phyloP scores from a whole-genome alignment of 2,329 filamentous ascomycete genomes.

The Penicillium sp. region DNA sequence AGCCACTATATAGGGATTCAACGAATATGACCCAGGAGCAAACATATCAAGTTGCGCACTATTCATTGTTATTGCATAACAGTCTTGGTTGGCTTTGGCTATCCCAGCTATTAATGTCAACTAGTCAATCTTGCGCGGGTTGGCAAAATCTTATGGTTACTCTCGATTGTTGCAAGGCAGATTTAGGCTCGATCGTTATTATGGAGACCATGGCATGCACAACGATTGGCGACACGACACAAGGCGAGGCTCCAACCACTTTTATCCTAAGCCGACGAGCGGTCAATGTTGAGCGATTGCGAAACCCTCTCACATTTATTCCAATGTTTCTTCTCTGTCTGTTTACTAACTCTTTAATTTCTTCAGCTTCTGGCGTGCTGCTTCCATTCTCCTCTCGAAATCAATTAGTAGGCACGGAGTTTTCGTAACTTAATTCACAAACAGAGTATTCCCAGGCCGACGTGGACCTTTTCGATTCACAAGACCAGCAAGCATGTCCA shows the following conservation, averaged over 20 bases:
- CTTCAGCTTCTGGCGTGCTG: not conserved
- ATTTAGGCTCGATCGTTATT: not conserved
- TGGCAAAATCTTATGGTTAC: not conserved
- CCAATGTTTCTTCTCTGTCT: not conserved
- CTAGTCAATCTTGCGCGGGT: not conserved
- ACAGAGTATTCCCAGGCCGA: too few species aligned
- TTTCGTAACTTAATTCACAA: not conserved
- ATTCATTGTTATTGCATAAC: too few species aligned
- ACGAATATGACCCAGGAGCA: too few species aligned
- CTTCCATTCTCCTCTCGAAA: not conserved
- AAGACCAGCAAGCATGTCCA: too few species aligned
- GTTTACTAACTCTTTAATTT: not conserved
- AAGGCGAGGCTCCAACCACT: not conserved
- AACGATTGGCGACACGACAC: not conserved
- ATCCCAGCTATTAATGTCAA: not conserved
- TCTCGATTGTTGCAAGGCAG: not conserved
- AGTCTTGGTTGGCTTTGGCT: slow-evolving; percentile 1
- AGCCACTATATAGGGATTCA: too few species aligned
- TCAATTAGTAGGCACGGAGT: not conserved
- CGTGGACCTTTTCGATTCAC: too few species aligned
- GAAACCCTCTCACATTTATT: not conserved
- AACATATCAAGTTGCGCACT: too few species aligned
- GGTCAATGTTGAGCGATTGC: not conserved
- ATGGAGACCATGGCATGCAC: not conserved
- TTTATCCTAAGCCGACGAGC: not conserved